Base-by-base conservation (phyloP, 345 rosid genomes). In the Chamaenerion angustifolium region DNA sequence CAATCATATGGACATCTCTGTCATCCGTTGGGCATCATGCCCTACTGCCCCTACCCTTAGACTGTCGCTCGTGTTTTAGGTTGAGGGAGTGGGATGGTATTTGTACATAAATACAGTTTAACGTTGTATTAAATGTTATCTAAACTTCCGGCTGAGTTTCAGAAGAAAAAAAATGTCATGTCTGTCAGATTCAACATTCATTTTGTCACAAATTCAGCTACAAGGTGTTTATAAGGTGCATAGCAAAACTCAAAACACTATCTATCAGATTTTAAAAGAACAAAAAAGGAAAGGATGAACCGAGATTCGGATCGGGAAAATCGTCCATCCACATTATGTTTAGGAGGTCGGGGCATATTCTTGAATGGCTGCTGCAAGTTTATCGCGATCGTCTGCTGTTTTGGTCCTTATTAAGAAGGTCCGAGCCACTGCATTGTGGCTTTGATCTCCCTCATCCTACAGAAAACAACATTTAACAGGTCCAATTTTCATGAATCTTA, bases 11-110 rank as follows among this genome's bases (percentile, higher is more conserved):
- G 66, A 77, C 59, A 64, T 77, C 48, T 81, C 92, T 3, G 76
- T 84, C 19, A 78, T 81, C 53, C 84, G 88, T 1, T 80, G 94
- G 96, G 94, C 80, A 25, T 84, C 96, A 41, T 81, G 92, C 70
- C 86, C 88, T 3, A 82, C 86, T 0, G 69, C 73, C 11, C 76
- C 83, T 11, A 81, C 96, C 3, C 90, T 82, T 46, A 62, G 84
- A 73, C 66, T 70, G 51, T 84, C 96, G 1, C 81, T 84, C 3
- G 88, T 84, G 12, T 80, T 90, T 74, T 87, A 76, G 25, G 25
- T 21, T 2, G 25, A 0, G 25, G 25, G 25, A 21, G 25, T 21
- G 25, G 18, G 35, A 48, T 21, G 17, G 31, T 12, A 48, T 8
- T 21, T 18, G 21, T 17, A 10, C 21, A 46, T 3, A 46, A 3